Conservation (phyloP, 805 yeast species). For the Metschnikowia drakensbergensis region DNA sequence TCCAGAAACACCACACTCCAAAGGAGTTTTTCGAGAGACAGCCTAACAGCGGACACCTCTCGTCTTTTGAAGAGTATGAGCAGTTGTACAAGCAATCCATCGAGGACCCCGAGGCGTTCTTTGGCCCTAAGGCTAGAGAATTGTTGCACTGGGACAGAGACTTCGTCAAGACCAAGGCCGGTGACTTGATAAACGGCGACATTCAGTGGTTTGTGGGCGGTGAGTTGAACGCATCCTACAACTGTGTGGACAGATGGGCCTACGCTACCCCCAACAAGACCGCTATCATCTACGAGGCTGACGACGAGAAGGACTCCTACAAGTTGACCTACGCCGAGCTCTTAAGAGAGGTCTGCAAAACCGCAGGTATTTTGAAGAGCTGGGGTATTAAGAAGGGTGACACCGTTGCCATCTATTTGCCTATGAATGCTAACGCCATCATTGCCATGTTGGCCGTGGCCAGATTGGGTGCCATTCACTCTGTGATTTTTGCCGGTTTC, state of each 20-base stretch:
- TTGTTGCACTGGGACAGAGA: conserved; percentile 51
- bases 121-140: conserved; percentile 50
- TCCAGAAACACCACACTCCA: conserved; percentile 50
- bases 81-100: conserved; percentile 53
- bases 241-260: conserved; percentile 82
- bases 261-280: conserved; percentile 63
- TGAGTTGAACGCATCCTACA: conserved; percentile 73
- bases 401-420: conserved; percentile 80
- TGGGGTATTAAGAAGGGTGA: conserved; percentile 78
- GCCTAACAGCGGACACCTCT: conserved; percentile 58
- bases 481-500: conserved; percentile 84
- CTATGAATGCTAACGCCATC: conserved; percentile 81
- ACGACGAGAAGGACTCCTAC: conserved; percentile 63
- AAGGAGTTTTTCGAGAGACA: conserved; percentile 52
- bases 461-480: conserved; percentile 80
- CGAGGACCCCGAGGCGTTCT: conserved; percentile 51
- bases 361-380: conserved; percentile 62
- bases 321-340: conserved; percentile 68
- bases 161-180: conserved; percentile 44
- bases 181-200: conserved; percentile 45
- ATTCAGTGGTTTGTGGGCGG: conserved; percentile 79
- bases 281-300: conserved; percentile 79
- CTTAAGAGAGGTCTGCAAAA: conserved; percentile 63
- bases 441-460: conserved; percentile 72
- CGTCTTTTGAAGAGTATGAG: conserved; percentile 63